Base-by-base conservation (phyloP, 495 filamentous ascomycete genomes). In the Hypomontagnella submonticulosa region DNA sequence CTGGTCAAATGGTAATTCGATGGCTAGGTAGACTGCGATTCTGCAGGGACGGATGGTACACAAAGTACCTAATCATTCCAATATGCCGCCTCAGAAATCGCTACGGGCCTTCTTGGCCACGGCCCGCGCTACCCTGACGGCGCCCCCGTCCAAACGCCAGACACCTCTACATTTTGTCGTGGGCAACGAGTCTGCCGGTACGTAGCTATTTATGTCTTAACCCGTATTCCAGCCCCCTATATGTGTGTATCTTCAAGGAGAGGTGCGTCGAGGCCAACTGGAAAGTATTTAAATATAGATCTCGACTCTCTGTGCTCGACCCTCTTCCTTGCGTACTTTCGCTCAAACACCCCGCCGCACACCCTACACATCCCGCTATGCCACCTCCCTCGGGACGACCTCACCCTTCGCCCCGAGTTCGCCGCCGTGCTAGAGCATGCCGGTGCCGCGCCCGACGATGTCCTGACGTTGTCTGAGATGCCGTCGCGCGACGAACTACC, bases 231-330 rank as follows among this genome's bases (percentile, higher is more conserved):
- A n/a, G n/a, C n/a, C n/a, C n/a, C n/a, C n/a, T n/a, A n/a, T n/a
- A 6, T 27, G 6, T 27, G 6, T 27, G 3, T 27, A 27, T 27
- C 23, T 27, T 6, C 3, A 27, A 27, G 6, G 23, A 6, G 23
- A 27, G 23, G 23, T 27, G 6, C 23, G 6, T 13, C 23, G 11
- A 53, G n/a, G 19, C 34, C 19, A 8, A 8, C 6, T 4, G 8
- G 44, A 71, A 65, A 75, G 54, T 42, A 46, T 10, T 27, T 3
- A 38, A 18, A 36, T 6, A 2, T 77, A 84, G 95, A 99, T 73
- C 88, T 99, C 70, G 95, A 99, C 77, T 97, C 96, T 10, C 85
- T 98, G 54, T 90, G 91, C 75, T 91, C 87, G 34, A 86, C 93
- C 12, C 77, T 98, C n/a, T 74, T 96, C 42, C 90, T 91, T 46